Evolutionary conservation across 2,329 filamentous ascomycete genomes (phyloP).

Genomic region (Hymenoscyphus fraxineus): DNA sequence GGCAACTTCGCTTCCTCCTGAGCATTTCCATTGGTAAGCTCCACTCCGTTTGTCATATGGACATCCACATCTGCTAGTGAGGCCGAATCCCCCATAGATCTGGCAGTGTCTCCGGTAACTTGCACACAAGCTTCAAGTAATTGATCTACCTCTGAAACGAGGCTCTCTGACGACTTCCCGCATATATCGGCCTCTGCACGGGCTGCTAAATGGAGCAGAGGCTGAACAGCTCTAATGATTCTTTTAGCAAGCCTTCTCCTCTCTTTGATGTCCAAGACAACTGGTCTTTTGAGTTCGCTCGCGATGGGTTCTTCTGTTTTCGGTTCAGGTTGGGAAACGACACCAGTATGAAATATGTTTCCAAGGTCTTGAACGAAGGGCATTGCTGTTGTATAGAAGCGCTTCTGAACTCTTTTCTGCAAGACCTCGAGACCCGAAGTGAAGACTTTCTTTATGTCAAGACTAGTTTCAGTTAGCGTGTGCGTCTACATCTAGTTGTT

Average conservation of each 20-base stretch:
- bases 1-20: conserved; percentile 8
- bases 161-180: conserved; percentile 63
- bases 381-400: conserved; percentile 56
- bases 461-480: conserved; percentile 45
- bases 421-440: conserved; percentile 48
- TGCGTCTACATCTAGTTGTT: not conserved
- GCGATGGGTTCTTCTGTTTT: conserved; percentile 22
- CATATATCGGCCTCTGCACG: conserved; percentile 78
- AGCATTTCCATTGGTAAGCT: conserved; percentile 12
- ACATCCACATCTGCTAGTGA: conserved; percentile 35
- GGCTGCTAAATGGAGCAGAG: conserved; percentile 70
- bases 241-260: conserved; percentile 82
- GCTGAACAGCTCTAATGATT: conserved; percentile 79
- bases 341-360: conserved; percentile 49
- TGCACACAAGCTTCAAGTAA: conserved; percentile 67
- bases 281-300: conserved; percentile 34
- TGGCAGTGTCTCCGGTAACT: conserved; percentile 37
- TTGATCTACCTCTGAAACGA: conserved; percentile 69
- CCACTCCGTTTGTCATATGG: conserved; percentile 22
- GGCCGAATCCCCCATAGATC: conserved; percentile 39
- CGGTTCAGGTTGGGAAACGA: conserved; percentile 33
- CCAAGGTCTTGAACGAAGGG: conserved; percentile 56
- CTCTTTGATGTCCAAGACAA: conserved; percentile 66
- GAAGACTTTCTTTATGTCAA: conserved; percentile 61
- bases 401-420: conserved; percentile 47